Base-by-base conservation (phyloP, 2,329 filamentous ascomycete species). In the Colletotrichum sojae region DNA sequence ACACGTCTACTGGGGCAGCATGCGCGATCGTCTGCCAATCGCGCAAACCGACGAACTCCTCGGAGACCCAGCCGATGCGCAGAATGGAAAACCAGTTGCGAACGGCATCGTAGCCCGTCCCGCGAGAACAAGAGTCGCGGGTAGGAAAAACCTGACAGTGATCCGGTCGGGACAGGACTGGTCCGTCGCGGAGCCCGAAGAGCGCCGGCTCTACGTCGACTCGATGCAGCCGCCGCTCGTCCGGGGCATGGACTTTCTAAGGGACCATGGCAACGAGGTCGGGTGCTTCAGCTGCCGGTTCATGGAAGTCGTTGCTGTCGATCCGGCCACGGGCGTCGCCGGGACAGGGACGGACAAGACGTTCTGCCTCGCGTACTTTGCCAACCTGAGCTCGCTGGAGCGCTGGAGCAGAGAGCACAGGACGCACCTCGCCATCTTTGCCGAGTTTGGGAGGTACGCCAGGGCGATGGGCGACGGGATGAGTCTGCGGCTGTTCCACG, bases 121-220 rank as follows among this genome's bases (percentile, higher is more conserved):
- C 8, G 31, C 1, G 31, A 36, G 10, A 5, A 43, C 8, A 43
- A 74, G 74, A 25, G 75, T 53, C 2, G 65, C 74, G 0, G 80
- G 82, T 0, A 78, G 74, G 66, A 75, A 76, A 62, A 84, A 84
- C 64, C 74, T 84, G 5, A 75, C 77, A 48, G 75, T 84, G 12
- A 84, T 84, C 46, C 78, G 82, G n/a, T 84, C 82, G 0, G 82
- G 82, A 0, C 83, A 85, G 70, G 82, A 84, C 65, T 84, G 82
- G 82, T 79, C 77, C 1, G 76, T 74, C 27, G 82, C 82, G 4
- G 63, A 73, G 5, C 78, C 79, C 2, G 76, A 78, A 40, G 83
- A 85, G 73, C 77, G 81, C 1, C 76, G 77, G 51, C 69, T 84
- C 2, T 85, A 84, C 70, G 73, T 84, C 13, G 76, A 78, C 25